phyloP scores from a whole-genome alignment of 768 basidiomycete species.

The Lentinula aciculospora region DNA sequence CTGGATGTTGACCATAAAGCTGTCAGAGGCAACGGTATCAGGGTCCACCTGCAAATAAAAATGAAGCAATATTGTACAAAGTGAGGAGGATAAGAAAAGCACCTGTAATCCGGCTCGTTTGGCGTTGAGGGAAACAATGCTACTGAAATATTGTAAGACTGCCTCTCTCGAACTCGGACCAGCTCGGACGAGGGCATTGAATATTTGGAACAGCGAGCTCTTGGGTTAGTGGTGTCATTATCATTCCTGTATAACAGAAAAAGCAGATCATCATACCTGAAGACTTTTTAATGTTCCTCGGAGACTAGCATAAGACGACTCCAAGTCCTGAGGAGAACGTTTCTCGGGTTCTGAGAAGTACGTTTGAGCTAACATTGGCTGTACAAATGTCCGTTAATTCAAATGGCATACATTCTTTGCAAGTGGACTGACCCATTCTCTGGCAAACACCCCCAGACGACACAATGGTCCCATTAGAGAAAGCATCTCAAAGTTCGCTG shows the following conservation, averaged over 20 bases:
- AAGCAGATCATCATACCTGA: constrained; percentile 51
- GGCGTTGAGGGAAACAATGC: constrained; percentile 67
- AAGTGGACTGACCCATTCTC: constrained; percentile 69
- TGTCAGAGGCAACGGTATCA: constrained; percentile 81
- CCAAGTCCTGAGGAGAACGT: constrained; percentile 65
- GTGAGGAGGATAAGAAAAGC: constrained; percentile 10
- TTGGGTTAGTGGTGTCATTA: neutral
- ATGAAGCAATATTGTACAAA: neutral
- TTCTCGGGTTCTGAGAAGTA: constrained; percentile 89
- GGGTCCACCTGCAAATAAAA: constrained; percentile 53
- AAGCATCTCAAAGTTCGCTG: constrained; percentile 53
- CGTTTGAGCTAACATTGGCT: constrained; percentile 71
- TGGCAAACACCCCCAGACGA: constrained; percentile 79
- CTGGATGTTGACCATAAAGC: constrained; percentile 90
- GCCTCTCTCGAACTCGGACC: constrained; percentile 75
- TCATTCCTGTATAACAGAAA: neutral
- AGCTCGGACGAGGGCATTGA: constrained; percentile 84
- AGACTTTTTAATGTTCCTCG: constrained; percentile 81
- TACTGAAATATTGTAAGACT: constrained; percentile 77
- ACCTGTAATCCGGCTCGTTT: constrained; percentile 92
- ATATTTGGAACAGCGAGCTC: constrained; percentile 74
- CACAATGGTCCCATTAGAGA: constrained; percentile 83
- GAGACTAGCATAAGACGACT: constrained; percentile 80
- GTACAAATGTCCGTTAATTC: constrained; percentile 6
- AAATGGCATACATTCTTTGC: constrained; percentile 6